These are phyloP conservation scores for Trichosporon sp. DNA, from an alignment of 1,284 basidiomycete genomes.

Conservation along the genomic window DNA sequence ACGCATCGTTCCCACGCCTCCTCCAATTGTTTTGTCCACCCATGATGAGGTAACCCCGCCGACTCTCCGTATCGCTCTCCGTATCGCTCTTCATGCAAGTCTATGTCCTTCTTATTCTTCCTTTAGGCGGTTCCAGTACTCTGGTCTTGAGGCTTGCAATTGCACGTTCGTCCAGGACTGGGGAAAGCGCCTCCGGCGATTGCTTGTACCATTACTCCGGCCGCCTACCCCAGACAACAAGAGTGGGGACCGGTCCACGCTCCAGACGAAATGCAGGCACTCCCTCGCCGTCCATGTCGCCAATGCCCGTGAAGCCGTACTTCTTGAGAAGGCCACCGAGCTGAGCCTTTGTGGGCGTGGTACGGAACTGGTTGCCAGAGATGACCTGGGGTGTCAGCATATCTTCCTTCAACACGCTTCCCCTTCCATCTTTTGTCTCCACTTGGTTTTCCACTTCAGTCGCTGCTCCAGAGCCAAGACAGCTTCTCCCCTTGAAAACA, in stretches of 20 bases:
- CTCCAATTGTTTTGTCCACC: no score
- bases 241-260: slow-evolving; percentile 1
- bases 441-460: background rate
- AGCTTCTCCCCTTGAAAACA: no score
- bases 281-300: slow-evolving; percentile 22
- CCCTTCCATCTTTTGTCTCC: background rate
- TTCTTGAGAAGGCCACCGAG: background rate
- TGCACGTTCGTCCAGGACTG: no score
- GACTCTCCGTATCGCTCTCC: no score
- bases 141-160: background rate
- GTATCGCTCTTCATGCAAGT: background rate
- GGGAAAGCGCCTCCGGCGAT: background rate
- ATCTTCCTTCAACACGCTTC: background rate
- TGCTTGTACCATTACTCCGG: slow-evolving; percentile 1
- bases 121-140: no score
- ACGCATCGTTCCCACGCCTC: no score
- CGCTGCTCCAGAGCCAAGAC: no score
- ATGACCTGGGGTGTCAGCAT: slow-evolving; percentile 1
- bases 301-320: slow-evolving; percentile 24
- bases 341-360: slow-evolving; percentile 7
- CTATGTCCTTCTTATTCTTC: background rate
- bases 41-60: no score
- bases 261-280: slow-evolving; percentile 23
- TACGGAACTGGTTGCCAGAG: slow-evolving; percentile 12
- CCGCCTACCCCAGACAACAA: slow-evolving; percentile 11